These are phyloP conservation scores for Fusarium sp. DNA, from an alignment of 2,329 filamentous ascomycete species.

Conservation along the genomic window DNA sequence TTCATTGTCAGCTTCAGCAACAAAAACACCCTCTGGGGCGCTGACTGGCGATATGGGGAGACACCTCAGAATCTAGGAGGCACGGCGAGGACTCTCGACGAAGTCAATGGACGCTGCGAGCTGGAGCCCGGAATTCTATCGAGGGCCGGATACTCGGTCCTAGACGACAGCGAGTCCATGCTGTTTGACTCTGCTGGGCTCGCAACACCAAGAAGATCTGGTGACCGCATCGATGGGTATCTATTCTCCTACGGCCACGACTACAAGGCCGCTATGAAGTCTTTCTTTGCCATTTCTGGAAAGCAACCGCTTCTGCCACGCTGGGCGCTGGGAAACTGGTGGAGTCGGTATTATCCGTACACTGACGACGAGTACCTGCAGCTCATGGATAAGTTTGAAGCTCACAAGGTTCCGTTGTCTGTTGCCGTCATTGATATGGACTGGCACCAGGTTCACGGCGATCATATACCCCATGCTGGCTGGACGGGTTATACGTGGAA, in stretches of 20 bases:
- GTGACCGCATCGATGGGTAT: constrained; percentile 65
- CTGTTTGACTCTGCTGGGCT: constrained; percentile 64
- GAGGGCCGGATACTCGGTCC: constrained; percentile 57
- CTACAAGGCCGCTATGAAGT: constrained; percentile 62
- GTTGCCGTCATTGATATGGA: constrained; percentile 73
- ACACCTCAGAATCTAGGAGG: constrained; percentile 53
- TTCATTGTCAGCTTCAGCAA: constrained; percentile 56
- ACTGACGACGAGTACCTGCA: constrained; percentile 62
- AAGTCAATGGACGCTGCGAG: constrained; percentile 58
- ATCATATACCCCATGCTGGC: constrained; percentile 55
- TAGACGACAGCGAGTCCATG: constrained; percentile 66
- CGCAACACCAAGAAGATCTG: constrained; percentile 56
- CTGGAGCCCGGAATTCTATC: constrained; percentile 62
- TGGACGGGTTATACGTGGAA: constrained; percentile 69
- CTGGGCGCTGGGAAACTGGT: constrained; percentile 71
- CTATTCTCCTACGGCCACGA: constrained; percentile 68
- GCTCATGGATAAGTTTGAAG: constrained; percentile 65
- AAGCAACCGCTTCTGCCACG: constrained; percentile 64
- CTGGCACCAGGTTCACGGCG: constrained; percentile 66
- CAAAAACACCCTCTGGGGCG: constrained; percentile 53
- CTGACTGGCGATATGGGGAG: constrained; percentile 57
- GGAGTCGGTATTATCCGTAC: constrained; percentile 70
- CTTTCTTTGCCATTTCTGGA: constrained; percentile 65
- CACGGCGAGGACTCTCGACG: constrained; percentile 64
- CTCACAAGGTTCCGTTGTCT: constrained; percentile 62